phyloP scores from a whole-genome alignment of 106 monocot genomes.

The Phalaenopsis equestris region DNA sequence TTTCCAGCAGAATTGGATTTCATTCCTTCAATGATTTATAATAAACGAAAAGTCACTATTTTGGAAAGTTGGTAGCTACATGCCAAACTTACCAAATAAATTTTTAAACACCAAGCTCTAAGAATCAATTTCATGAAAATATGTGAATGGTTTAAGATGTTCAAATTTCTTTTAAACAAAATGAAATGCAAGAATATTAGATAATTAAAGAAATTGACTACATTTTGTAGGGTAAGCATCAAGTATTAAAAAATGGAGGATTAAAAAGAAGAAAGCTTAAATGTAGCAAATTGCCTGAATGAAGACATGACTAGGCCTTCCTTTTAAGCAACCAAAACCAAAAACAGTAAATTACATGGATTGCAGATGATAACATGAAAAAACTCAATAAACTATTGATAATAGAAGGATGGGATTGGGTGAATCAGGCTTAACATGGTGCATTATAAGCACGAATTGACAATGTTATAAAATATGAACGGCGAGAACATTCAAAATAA shows the following conservation, averaged over 20 bases:
- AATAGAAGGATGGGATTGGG: background rate
- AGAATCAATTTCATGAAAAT: background rate
- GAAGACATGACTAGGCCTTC: background rate
- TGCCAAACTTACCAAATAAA: background rate
- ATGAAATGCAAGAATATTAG: background rate
- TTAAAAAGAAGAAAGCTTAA: background rate
- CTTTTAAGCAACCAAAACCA: background rate
- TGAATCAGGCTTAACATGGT: background rate
- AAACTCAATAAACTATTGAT: background rate
- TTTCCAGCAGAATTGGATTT: background rate
- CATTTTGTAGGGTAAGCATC: background rate
- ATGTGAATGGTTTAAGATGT: background rate
- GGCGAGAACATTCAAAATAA: background rate
- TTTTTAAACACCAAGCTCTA: background rate
- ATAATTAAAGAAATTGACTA: background rate
- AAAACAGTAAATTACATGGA: background rate
- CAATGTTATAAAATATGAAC: background rate
- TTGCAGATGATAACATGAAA: background rate
- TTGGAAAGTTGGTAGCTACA: background rate
- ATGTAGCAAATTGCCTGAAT: background rate
- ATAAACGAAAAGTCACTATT: background rate
- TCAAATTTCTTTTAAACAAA: background rate
- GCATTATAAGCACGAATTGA: background rate
- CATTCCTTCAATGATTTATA: background rate
- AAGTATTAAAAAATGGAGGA: background rate